Evolutionary conservation across 2,329 filamentous ascomycete species (phyloP).

Genomic region (Beauveria asiatica): DNA sequence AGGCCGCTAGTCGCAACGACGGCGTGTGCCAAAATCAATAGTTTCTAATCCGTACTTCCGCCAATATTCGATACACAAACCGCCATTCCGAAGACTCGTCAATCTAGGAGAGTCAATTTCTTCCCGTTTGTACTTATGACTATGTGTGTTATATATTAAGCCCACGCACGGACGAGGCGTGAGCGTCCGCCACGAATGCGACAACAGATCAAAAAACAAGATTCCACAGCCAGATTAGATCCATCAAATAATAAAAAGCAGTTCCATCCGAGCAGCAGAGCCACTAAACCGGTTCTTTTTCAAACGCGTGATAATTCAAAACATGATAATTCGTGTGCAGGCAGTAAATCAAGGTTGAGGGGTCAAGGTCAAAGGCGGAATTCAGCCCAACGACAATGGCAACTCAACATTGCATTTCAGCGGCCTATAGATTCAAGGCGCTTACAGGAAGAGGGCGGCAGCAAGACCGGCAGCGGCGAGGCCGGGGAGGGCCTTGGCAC

Average conservation of each 20-base stretch:
- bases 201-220: background rate
- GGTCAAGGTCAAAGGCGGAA: background rate
- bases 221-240: constrained; percentile 4
- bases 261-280: background rate
- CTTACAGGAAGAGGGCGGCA: constrained; percentile 12
- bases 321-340: background rate
- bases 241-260: background rate
- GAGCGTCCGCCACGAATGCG: constrained; percentile 3
- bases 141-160: constrained; percentile 12
- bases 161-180: background rate
- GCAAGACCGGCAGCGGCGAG: constrained; percentile 8
- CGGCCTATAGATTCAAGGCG: constrained; percentile 3
- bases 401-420: background rate
- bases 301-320: background rate
- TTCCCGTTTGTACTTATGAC: constrained; percentile 11
- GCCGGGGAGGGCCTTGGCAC: constrained; percentile 15
- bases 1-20: background rate
- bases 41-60: too few species aligned
- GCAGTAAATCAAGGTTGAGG: background rate
- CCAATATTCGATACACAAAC: too few species aligned
- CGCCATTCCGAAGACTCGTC: too few species aligned
- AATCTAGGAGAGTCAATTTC: background rate
- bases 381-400: background rate
- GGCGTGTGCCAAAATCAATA: too few species aligned
- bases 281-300: constrained; percentile 5